Evolutionary conservation across 2,329 filamentous ascomycete genomes (phyloP).

Genomic region (Cordyceps fumosorosea): DNA sequence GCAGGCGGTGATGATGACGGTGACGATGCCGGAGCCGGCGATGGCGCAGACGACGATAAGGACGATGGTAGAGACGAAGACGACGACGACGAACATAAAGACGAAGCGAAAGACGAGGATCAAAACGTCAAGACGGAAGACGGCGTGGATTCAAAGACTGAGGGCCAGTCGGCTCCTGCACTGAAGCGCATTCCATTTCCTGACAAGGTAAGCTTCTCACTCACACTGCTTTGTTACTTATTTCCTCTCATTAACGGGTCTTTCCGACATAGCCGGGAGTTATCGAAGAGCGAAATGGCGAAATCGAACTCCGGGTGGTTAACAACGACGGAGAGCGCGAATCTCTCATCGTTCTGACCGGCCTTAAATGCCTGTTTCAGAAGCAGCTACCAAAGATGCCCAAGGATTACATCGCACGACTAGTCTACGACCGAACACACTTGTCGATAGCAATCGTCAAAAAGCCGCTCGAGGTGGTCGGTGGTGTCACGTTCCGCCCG

Average conservation of each 20-base stretch:
- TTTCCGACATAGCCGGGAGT: constrained; percentile 61
- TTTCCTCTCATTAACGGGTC: constrained; percentile 7
- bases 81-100: not conserved
- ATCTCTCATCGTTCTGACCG: constrained; percentile 88
- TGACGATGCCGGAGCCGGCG: constrained; percentile 3
- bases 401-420: constrained; percentile 94
- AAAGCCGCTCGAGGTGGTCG: constrained; percentile 90
- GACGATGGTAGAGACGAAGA: constrained; percentile 3
- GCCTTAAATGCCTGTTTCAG: constrained; percentile 95
- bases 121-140: constrained; percentile 3
- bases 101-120: constrained; percentile 1
- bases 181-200: constrained; percentile 74
- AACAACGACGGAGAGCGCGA: constrained; percentile 90
- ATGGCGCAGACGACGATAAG: constrained; percentile 3
- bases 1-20: not conserved
- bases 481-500: constrained; percentile 91
- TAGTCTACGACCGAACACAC: constrained; percentile 96
- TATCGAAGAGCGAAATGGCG: constrained; percentile 84
- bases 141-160: constrained; percentile 15
- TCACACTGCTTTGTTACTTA: not conserved
- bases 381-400: constrained; percentile 99
- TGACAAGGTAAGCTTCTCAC: constrained; percentile 59
- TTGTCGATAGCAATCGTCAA: constrained; percentile 96
- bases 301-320: constrained; percentile 95
- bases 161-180: constrained; percentile 37